Percentiles rank a stretch among this genome's conserved stretches.
Evolutionary conservation across 352 stramenopile species (phyloP).

Genomic region (Pythium chondricola): DNA sequence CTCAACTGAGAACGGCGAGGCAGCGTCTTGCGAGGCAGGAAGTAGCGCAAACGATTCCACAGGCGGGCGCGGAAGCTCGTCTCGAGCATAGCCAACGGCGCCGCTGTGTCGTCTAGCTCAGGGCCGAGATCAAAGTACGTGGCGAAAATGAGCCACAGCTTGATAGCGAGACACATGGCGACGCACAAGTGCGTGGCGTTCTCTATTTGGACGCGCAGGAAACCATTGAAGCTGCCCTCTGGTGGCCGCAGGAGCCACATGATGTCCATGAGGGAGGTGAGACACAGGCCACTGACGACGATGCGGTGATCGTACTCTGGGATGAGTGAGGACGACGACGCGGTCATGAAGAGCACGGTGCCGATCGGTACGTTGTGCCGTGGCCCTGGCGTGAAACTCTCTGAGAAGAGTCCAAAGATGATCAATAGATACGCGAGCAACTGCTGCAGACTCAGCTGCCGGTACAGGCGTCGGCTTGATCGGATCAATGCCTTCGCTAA

Average conservation of each 20-base stretch:
- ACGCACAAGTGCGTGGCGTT: constrained; percentile 46
- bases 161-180: constrained; percentile 43
- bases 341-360: constrained; percentile 36
- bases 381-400: constrained; percentile 50
- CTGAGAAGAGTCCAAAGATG: constrained; percentile 52
- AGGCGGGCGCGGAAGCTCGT: constrained; percentile 20
- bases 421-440: constrained; percentile 47
- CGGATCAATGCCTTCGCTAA: constrained; percentile 10
- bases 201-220: constrained; percentile 32
- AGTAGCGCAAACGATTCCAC: constrained; percentile 53
- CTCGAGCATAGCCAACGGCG: constrained; percentile 4
- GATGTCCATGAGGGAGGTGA: constrained; percentile 46
- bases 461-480: constrained; percentile 21
- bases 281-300: constrained; percentile 41
- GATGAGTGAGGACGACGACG: constrained; percentile 5
- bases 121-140: constrained; percentile 59
- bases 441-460: constrained; percentile 45
- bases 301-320: constrained; percentile 40
- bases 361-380: constrained; percentile 71
- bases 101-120: constrained; percentile 19
- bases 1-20: constrained; percentile 50
- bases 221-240: constrained; percentile 58
- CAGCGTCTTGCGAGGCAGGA: constrained; percentile 67
- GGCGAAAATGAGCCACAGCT: constrained; percentile 63
- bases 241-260: constrained; percentile 63